Conservation (phyloP, 106 monocot genomes). For the Acanthochlamys bracteata region DNA sequence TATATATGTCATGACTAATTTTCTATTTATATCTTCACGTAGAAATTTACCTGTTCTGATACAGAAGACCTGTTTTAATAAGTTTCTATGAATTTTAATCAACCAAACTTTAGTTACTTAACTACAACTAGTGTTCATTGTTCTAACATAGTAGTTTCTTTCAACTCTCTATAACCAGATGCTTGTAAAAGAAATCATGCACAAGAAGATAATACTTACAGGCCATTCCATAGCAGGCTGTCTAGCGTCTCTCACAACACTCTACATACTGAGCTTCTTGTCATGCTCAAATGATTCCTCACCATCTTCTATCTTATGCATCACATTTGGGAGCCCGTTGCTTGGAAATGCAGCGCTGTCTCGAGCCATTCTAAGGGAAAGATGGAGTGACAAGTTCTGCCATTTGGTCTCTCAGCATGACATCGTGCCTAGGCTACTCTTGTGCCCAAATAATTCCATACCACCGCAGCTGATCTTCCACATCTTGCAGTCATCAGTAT, state of each 20-base stretch:
- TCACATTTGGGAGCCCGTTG: slow-evolving; percentile 45
- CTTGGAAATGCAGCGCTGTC: slow-evolving; percentile 40
- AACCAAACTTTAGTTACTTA: neutral
- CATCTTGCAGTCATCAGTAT: slow-evolving; percentile 16
- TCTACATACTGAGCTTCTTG: slow-evolving; percentile 36
- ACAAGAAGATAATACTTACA: slow-evolving; percentile 37
- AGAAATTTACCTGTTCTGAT: too few species aligned
- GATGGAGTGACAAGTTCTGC: slow-evolving; percentile 46
- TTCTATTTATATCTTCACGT: too few species aligned
- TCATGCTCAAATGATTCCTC: slow-evolving; percentile 12
- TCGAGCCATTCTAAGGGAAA: slow-evolving; percentile 29
- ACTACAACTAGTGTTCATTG: neutral
- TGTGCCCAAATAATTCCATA: slow-evolving; percentile 27
- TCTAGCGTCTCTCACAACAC: slow-evolving; percentile 37
- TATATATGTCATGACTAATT: too few species aligned
- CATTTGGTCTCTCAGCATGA: slow-evolving; percentile 43
- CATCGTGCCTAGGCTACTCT: slow-evolving; percentile 48
- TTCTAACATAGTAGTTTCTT: neutral
- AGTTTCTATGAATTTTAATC: neutral
- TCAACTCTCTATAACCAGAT: slow-evolving; percentile 9
- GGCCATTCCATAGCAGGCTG: slow-evolving; percentile 42
- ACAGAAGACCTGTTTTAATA: too few species aligned
- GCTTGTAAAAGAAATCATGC: slow-evolving; percentile 17
- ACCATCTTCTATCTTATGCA: slow-evolving; percentile 27
- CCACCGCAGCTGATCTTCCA: slow-evolving; percentile 8